These are phyloP conservation scores for Penicillium nucicola DNA, from an alignment of 495 filamentous ascomycete genomes.

Conservation along the genomic window DNA sequence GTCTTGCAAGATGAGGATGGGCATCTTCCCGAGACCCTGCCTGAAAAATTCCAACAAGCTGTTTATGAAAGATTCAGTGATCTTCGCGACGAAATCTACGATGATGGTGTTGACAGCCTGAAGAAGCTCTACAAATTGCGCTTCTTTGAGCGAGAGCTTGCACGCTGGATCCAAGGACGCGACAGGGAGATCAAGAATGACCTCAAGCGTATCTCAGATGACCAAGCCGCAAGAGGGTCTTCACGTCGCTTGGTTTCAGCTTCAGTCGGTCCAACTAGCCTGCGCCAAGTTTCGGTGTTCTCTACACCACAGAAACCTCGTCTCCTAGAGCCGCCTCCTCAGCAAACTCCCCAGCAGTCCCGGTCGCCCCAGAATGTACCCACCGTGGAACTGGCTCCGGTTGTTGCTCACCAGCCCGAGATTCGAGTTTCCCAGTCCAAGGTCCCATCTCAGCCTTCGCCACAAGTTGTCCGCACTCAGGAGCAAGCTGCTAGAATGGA, in stretches of 20 bases:
- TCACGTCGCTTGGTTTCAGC: neutral
- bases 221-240: neutral
- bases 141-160: slow-evolving; percentile 25
- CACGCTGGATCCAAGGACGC: slow-evolving; percentile 33
- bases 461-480: neutral
- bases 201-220: slow-evolving; percentile 5
- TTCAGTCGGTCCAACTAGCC: neutral
- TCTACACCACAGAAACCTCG: neutral
- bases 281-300: neutral
- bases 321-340: neutral
- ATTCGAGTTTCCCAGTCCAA: neutral
- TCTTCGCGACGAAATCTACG: slow-evolving; percentile 23
- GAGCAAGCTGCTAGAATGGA: neutral
- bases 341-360: neutral
- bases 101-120: slow-evolving; percentile 20
- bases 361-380: neutral
- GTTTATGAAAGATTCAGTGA: slow-evolving; percentile 34
- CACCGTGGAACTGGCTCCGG: neutral
- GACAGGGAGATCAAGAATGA: slow-evolving; percentile 28
- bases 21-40: slow-evolving; percentile 34
- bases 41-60: slow-evolving; percentile 23
- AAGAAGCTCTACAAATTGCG: slow-evolving; percentile 30
- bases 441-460: neutral
- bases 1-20: slow-evolving; percentile 27
- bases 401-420: neutral